Base-by-base conservation (phyloP, 2,329 filamentous ascomycete genomes). In the Cercospora sesami region DNA sequence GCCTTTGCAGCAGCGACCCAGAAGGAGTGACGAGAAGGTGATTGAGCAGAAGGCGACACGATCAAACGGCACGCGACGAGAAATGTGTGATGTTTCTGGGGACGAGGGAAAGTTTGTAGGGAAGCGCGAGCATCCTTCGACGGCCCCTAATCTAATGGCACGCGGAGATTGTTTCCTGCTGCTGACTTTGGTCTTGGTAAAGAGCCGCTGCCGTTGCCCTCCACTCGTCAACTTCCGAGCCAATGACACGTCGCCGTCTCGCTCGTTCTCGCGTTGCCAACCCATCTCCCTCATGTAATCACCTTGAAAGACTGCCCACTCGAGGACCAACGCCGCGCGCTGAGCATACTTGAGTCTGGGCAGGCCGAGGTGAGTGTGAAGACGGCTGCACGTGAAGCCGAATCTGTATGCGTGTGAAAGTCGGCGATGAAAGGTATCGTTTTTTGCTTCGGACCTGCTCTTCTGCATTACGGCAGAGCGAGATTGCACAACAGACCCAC, bases 121-220 rank as follows among this genome's bases (percentile, higher is more conserved):
- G 55, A 59, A 59, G 55, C 55, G 55, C 55, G 28, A 36, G 31
- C 55, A 36, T 36, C 28, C 55, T 33, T 36, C n/a, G 28, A 59
- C 31, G 55, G 55, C 55, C 55, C 55, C 55, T 59, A 59, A 59
- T 59, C 55, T 59, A 59, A 33, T 33, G 55, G 55, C 28, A 31
- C 55, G 55, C 55, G 55, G 55, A 59, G 55, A 59, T 59, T 59
- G 28, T 31, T 59, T 59, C 31, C 55, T 59, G 55, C 55, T 59
- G 55, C 55, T 59, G 31, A 59, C 55, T 59, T 59, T 59, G 28
- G 28, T 36, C 28, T 51, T 62, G 60, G 60, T 31, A 23, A 45
- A 62, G 60, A 62, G 60, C 60, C 60, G 60, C 60, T 62, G 39
- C 60, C 60, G 60, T 42, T 42, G 26, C 21, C 18, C 26, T 48